Evolutionary conservation across 768 basidiomycete genomes (phyloP).

Genomic region (Pisolithus marmoratus): DNA sequence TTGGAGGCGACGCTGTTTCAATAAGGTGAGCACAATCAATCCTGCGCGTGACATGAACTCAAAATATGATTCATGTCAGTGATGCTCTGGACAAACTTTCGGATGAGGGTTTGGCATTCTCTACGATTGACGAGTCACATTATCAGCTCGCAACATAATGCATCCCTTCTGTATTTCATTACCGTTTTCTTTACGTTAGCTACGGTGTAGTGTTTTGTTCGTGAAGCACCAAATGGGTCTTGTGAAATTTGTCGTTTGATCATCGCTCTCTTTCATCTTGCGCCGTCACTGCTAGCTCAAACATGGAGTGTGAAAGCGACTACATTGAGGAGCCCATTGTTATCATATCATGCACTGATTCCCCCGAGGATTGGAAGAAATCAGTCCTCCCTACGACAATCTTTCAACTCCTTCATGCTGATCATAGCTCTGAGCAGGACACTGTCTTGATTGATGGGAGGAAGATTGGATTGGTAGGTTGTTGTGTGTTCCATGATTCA

Average conservation of each 20-base stretch:
- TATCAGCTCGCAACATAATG: conserved; percentile 48
- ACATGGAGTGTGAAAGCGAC: not conserved
- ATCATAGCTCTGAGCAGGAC: conserved; percentile 34
- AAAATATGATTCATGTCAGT: conserved; percentile 31
- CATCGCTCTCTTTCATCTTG: not conserved
- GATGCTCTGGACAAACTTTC: conserved; percentile 71
- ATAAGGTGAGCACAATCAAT: conserved; percentile 48
- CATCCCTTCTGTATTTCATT: too few relatives aligned
- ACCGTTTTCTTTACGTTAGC: too few relatives aligned
- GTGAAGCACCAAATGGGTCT: too few relatives aligned
- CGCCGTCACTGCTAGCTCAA: not conserved
- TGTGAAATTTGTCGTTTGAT: too few relatives aligned
- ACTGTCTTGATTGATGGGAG: conserved; percentile 43
- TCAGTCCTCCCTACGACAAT: conserved; percentile 48
- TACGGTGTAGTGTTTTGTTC: too few relatives aligned
- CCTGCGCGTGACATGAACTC: not conserved
- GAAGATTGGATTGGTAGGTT: conserved; percentile 33
- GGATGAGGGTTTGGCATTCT: conserved; percentile 75
- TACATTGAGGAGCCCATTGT: conserved; percentile 2
- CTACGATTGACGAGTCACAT: conserved; percentile 79
- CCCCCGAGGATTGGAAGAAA: not conserved
- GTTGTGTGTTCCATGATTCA: not conserved
- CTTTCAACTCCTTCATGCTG: conserved; percentile 44
- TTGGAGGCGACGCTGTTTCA: conserved; percentile 50
- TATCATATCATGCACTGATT: conserved; percentile 2